These are phyloP conservation scores for Yamadazyma takamatsuzukensis DNA, from an alignment of 805 yeast genomes.

Conservation along the genomic window DNA sequence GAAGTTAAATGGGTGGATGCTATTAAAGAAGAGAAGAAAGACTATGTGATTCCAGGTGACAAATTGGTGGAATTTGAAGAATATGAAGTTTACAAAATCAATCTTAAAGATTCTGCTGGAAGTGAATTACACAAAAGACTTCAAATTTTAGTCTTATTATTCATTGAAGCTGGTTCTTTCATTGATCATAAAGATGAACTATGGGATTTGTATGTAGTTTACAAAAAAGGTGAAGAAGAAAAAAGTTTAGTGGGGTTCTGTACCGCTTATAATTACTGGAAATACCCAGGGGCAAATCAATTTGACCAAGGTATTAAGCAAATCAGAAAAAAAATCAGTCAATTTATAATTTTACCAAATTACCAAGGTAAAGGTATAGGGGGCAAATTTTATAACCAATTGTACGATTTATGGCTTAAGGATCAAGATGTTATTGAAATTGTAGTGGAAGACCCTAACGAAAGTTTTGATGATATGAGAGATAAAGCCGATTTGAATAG, in stretches of 20 bases:
- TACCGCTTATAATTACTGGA: constrained; percentile 83
- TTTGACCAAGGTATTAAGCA: constrained; percentile 44
- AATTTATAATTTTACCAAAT: constrained; percentile 81
- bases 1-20: constrained; percentile 65
- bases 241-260: constrained; percentile 69
- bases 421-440: constrained; percentile 60
- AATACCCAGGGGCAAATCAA: constrained; percentile 51
- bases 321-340: constrained; percentile 76
- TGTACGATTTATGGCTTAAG: constrained; percentile 53
- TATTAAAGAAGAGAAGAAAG: constrained; percentile 45
- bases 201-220: constrained; percentile 75
- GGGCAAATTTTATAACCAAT: constrained; percentile 51
- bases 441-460: constrained; percentile 93
- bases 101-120: constrained; percentile 39
- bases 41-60: constrained; percentile 41
- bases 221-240: constrained; percentile 19
- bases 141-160: constrained; percentile 76
- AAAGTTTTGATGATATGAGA: constrained; percentile 84
- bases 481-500: constrained; percentile 71
- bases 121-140: constrained; percentile 60
- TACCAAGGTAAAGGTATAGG: constrained; percentile 78
- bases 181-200: constrained; percentile 71
- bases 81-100: constrained; percentile 52
- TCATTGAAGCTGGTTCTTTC: constrained; percentile 91
- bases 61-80: constrained; percentile 11